Conservation (phyloP, 176 grass and related monocot genomes). For the Zoysia pacifica region DNA sequence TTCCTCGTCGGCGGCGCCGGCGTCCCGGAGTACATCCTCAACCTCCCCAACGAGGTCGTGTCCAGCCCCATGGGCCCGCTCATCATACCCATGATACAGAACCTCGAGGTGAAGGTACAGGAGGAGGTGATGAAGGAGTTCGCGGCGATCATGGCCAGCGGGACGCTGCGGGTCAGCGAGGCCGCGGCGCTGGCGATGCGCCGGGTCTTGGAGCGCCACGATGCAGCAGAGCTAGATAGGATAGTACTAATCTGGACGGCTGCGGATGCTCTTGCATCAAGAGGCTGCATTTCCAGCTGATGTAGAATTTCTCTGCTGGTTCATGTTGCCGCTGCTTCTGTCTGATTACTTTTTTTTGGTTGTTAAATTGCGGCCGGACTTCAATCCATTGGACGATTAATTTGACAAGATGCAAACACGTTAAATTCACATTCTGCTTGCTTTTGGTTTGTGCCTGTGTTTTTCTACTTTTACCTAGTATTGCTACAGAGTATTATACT, state of each 20-base stretch:
- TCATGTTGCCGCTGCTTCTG: not conserved
- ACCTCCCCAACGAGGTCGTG: constrained; percentile 78
- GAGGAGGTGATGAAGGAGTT: constrained; percentile 86
- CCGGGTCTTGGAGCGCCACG: constrained; percentile 76
- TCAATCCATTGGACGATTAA: not conserved
- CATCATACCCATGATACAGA: constrained; percentile 81
- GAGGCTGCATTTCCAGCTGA: not conserved
- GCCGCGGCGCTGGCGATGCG: constrained; percentile 72
- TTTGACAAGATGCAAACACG: not conserved
- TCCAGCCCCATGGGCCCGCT: constrained; percentile 75
- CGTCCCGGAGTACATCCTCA: constrained; percentile 80
- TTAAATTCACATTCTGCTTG: not conserved
- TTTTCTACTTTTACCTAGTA: too few relatives aligned
- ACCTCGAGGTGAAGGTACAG: constrained; percentile 70
- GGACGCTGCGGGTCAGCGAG: constrained; percentile 63
- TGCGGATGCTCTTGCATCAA: too few relatives aligned
- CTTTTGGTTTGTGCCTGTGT: too few relatives aligned
- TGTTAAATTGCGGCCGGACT: not conserved
- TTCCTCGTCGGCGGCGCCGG: constrained; percentile 59
- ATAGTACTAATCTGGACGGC: not conserved
- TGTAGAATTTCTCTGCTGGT: not conserved
- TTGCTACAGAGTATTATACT: too few relatives aligned
- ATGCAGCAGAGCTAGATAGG: constrained; percentile 41
- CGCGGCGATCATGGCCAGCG: constrained; percentile 73
- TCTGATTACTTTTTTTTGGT: not conserved